phyloP scores from a whole-genome alignment of 148 eudicot genomes.

The Beta vulgaris region DNA sequence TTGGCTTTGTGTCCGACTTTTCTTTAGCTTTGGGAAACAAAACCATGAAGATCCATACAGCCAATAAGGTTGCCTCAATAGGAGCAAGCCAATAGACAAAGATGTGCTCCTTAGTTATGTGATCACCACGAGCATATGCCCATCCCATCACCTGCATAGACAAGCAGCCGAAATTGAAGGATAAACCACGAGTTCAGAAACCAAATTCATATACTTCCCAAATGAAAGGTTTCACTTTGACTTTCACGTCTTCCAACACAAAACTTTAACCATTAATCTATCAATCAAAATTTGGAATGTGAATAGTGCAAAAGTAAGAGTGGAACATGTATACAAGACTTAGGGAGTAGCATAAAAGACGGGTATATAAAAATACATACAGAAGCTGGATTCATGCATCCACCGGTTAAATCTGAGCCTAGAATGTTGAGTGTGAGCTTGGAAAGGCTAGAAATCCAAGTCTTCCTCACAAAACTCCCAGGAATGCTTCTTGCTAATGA shows the following conservation, averaged over 20 bases:
- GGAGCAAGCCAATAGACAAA: conserved; percentile 99
- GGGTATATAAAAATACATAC: conserved; percentile 46
- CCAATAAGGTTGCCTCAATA: conserved; percentile 62
- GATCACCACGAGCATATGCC: conserved; percentile 87
- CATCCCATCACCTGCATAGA: conserved; percentile 71
- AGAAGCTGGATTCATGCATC: conserved; percentile 90
- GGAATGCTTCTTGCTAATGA: conserved; percentile 54
- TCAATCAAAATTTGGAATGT: too few relatives aligned
- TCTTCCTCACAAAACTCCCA: conserved; percentile 77
- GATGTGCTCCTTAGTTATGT: conserved; percentile 75
- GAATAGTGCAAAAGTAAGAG: too few relatives aligned
- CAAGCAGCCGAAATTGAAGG: neutral
- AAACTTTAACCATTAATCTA: too few relatives aligned
- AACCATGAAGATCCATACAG: conserved; percentile 59
- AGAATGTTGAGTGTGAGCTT: conserved; percentile 77
- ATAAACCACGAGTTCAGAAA: neutral
- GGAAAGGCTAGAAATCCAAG: conserved; percentile 81
- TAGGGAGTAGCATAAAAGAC: neutral
- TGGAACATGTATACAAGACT: too few relatives aligned
- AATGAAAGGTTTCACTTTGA: too few relatives aligned
- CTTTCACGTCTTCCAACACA: too few relatives aligned
- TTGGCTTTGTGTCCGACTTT: conserved; percentile 35
- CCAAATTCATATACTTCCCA: neutral
- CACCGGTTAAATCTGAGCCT: conserved; percentile 87
- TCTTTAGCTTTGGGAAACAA: conserved; percentile 36